A percentile compares a stretch with the other conserved stretches of the same genome.
Conservation (phyloP, 257 asterid genomes). For the Knoxia roxburghii region DNA sequence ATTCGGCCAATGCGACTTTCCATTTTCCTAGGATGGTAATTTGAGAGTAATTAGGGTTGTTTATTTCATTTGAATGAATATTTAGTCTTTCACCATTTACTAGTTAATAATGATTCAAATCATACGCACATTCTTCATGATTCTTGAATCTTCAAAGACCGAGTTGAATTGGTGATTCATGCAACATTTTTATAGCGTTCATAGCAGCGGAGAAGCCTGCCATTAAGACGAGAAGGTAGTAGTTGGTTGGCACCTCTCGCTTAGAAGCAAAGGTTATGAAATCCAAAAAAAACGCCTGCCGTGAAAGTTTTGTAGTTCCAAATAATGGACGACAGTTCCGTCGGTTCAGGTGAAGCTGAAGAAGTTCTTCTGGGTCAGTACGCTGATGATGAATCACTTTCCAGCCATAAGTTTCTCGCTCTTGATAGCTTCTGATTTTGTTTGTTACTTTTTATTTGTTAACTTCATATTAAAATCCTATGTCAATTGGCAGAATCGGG, state of each 20-base stretch:
- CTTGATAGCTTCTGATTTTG: not conserved
- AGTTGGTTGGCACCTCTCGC: too few species aligned
- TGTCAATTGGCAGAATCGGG: constrained; percentile 19
- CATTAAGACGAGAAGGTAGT: not conserved
- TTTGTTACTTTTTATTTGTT: not conserved
- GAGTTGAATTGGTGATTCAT: not conserved
- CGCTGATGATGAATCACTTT: not conserved
- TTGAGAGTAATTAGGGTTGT: too few species aligned
- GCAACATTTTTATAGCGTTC: not conserved
- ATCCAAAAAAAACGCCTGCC: too few species aligned
- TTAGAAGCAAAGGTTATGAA: too few species aligned
- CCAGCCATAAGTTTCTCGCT: not conserved
- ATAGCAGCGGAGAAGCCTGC: not conserved
- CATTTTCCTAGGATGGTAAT: too few species aligned
- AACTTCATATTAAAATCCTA: not conserved
- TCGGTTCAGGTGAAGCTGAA: not conserved
- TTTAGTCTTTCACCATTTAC: too few species aligned
- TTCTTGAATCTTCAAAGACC: too few species aligned
- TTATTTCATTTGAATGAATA: too few species aligned
- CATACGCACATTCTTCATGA: too few species aligned
- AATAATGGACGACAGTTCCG: not conserved
- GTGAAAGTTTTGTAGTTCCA: not conserved
- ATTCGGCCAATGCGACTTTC: too few species aligned
- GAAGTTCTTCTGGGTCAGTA: not conserved
- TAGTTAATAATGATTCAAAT: too few species aligned